phyloP scores from a whole-genome alignment of 1,139 yeast genomes.

The Blastobotrys illinoisensis region DNA sequence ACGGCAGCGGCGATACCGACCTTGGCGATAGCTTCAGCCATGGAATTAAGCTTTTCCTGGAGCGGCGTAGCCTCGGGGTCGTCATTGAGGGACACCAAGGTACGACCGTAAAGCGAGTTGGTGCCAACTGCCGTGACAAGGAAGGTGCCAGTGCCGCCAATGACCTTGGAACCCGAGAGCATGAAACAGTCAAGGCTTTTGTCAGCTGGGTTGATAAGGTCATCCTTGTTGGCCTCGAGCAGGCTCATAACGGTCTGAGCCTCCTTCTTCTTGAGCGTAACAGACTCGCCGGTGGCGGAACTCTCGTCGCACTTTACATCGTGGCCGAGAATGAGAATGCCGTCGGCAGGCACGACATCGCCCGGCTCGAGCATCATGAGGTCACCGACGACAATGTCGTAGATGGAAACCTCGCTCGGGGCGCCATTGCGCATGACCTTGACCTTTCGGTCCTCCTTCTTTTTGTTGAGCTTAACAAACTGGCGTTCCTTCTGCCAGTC shows the following conservation, averaged over 20 bases:
- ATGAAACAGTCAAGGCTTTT: constrained; percentile 67
- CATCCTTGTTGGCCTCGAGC: constrained; percentile 14
- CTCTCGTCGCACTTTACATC: constrained; percentile 87
- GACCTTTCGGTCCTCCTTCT: constrained; percentile 77
- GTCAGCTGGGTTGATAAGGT: constrained; percentile 19
- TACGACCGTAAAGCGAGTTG: constrained; percentile 85
- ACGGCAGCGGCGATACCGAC: constrained; percentile 85
- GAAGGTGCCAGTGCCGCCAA: constrained; percentile 83
- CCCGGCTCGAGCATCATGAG: constrained; percentile 82
- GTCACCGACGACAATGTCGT: constrained; percentile 82
- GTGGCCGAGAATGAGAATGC: constrained; percentile 63
- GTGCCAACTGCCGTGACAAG: constrained; percentile 87
- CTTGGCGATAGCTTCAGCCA: constrained; percentile 92
- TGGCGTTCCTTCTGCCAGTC: constrained; percentile 96
- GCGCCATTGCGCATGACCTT: constrained; percentile 71
- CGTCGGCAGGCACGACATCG: constrained; percentile 88
- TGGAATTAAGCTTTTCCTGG: constrained; percentile 70
- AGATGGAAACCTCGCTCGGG: constrained; percentile 64
- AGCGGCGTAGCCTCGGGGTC: constrained; percentile 85
- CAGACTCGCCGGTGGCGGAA: constrained; percentile 89
- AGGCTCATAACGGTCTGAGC: constrained; percentile 43
- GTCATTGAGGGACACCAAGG: constrained; percentile 65
- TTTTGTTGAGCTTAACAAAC: constrained; percentile 71
- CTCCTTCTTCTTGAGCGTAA: constrained; percentile 64
- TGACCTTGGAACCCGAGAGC: constrained; percentile 83